These are phyloP conservation scores for Dipodascopsis uninucleata DNA, from an alignment of 805 yeast genomes.

Conservation along the genomic window DNA sequence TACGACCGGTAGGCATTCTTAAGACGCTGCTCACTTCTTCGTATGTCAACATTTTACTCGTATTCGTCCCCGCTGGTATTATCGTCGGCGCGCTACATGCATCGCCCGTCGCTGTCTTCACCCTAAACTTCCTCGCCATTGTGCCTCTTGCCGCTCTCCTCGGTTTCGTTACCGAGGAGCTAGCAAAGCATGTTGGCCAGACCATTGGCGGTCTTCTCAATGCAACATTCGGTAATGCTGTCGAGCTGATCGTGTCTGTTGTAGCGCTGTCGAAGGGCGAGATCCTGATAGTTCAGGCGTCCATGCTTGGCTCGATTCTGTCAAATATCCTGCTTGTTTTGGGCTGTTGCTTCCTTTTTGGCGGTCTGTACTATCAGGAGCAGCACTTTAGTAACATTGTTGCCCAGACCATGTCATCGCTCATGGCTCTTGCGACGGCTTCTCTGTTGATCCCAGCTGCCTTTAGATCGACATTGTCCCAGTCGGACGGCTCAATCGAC, in stretches of 20 bases:
- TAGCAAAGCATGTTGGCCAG: slow-evolving; percentile 82
- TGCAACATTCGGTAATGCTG: slow-evolving; percentile 98
- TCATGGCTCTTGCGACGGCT: slow-evolving; percentile 85
- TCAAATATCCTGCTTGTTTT: slow-evolving; percentile 84
- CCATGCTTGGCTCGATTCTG: slow-evolving; percentile 91
- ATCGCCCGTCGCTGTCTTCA: slow-evolving; percentile 55
- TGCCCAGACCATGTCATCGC: slow-evolving; percentile 95
- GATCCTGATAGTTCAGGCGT: slow-evolving; percentile 91
- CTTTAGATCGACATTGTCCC: slow-evolving; percentile 74
- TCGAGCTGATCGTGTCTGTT: slow-evolving; percentile 89
- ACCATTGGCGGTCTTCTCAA: slow-evolving; percentile 90
- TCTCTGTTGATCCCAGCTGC: slow-evolving; percentile 94
- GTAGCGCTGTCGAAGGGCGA: slow-evolving; percentile 85
- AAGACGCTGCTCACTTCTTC: no score
- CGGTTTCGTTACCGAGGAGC: slow-evolving; percentile 90
- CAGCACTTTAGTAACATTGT: slow-evolving; percentile 93
- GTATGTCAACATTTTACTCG: slow-evolving; percentile 71
- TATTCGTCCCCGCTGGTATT: slow-evolving; percentile 88
- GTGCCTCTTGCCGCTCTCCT: slow-evolving; percentile 87
- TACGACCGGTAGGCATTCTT: no score
- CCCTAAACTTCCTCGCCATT: slow-evolving; percentile 81
- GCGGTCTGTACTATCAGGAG: slow-evolving; percentile 81
- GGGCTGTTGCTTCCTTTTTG: slow-evolving; percentile 93
- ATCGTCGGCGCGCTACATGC: slow-evolving; percentile 60
- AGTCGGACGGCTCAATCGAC: slow-evolving; percentile 38